Conservation (phyloP, 2,329 filamentous ascomycete genomes). For the Diaporthe citri region DNA sequence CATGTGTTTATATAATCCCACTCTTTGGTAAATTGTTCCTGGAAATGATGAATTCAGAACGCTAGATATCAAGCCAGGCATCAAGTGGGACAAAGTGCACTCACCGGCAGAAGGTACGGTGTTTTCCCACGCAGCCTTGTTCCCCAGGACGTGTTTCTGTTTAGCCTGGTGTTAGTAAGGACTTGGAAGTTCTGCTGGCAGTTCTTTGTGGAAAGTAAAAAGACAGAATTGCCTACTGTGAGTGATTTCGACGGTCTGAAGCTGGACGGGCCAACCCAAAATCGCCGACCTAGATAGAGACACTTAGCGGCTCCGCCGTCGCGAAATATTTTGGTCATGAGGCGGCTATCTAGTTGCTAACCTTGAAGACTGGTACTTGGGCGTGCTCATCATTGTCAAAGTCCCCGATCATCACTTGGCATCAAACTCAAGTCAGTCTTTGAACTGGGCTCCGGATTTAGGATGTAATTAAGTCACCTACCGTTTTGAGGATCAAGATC, state of each 20-base stretch:
- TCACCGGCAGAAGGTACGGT: background rate
- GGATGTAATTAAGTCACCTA: background rate
- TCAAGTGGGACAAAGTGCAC: background rate
- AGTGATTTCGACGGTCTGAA: background rate
- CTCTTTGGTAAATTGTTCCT: slow-evolving; percentile 24
- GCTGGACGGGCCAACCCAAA: slow-evolving; percentile 1
- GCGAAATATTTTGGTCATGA: background rate
- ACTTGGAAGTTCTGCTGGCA: background rate
- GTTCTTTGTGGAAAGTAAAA: background rate
- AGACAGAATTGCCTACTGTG: background rate
- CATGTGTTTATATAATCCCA: slow-evolving; percentile 15
- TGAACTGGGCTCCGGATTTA: too few relatives aligned
- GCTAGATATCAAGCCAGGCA: background rate
- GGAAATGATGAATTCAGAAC: background rate
- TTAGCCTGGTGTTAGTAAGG: background rate
- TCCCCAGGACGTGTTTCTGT: background rate
- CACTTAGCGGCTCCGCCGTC: slow-evolving; percentile 4
- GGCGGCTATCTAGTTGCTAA: slow-evolving; percentile 1
- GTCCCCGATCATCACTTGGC: slow-evolving; percentile 4
- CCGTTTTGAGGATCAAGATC: slow-evolving; percentile 9
- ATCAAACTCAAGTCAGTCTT: background rate
- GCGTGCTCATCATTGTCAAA: slow-evolving; percentile 2
- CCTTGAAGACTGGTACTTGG: slow-evolving; percentile 15
- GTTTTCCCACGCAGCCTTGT: slow-evolving; percentile 1
- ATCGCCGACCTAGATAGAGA: slow-evolving; percentile 13